Evolutionary conservation across 2,329 filamentous ascomycete genomes (phyloP).

Genomic region (Chaetomium strumarium): DNA sequence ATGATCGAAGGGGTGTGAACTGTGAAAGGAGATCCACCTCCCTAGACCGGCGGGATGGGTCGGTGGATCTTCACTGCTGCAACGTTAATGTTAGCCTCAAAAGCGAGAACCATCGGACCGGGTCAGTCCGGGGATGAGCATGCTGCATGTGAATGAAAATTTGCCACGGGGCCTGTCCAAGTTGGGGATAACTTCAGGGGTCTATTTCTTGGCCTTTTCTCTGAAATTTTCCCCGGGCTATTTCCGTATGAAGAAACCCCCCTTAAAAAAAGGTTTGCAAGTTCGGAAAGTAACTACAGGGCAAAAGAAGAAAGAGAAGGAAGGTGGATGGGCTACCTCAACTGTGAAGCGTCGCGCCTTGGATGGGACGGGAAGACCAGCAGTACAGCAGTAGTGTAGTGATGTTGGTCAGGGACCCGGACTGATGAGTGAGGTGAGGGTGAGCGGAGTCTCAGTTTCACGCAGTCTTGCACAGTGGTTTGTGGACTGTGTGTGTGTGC

Average conservation of each 20-base stretch:
- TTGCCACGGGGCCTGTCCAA: slow-evolving; percentile 5
- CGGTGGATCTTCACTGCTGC: slow-evolving; percentile 1
- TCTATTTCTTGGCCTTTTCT: slow-evolving; percentile 2
- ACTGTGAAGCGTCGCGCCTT: neutral
- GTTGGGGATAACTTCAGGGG: slow-evolving; percentile 3
- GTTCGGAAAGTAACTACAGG: neutral
- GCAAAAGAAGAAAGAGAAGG: too few species aligned
- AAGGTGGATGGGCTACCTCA: too few species aligned
- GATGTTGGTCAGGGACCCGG: too few species aligned
- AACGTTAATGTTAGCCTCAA: neutral
- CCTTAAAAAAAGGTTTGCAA: neutral
- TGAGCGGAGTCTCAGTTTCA: too few species aligned
- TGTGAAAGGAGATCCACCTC: neutral
- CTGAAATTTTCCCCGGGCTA: neutral
- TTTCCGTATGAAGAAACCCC: neutral
- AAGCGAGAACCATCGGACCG: slow-evolving; percentile 2
- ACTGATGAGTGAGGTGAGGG: too few species aligned
- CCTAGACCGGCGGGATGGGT: neutral
- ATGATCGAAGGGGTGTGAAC: too few species aligned
- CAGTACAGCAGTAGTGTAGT: too few species aligned
- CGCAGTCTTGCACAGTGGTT: neutral
- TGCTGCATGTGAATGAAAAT: neutral
- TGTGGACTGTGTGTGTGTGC: neutral
- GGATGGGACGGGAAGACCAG: neutral
- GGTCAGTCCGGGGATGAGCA: neutral